Percentiles rank a stretch among this genome's conserved stretches.
These are phyloP conservation scores for Gossypium davidsonii DNA, from an alignment of 441 rosid species.

Conservation along the genomic window DNA sequence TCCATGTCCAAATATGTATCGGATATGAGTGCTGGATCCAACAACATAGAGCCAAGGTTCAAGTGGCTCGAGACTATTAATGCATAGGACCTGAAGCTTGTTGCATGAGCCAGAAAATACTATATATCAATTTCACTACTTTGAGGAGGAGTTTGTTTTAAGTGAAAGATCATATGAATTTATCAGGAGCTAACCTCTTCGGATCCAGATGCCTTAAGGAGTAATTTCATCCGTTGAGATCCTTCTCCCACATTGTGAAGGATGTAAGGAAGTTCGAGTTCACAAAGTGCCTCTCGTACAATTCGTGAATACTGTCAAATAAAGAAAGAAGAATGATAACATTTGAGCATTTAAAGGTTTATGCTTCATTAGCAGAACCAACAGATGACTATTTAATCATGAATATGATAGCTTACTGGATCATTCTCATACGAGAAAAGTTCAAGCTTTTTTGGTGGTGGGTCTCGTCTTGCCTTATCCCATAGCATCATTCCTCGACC, in stretches of 20 bases:
- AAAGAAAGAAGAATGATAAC: background rate
- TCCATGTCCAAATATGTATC: background rate
- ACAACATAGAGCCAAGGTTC: background rate
- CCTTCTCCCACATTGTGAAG: slow-evolving; percentile 74
- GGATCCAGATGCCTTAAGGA: slow-evolving; percentile 52
- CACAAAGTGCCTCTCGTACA: slow-evolving; percentile 81
- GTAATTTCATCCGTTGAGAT: slow-evolving; percentile 38
- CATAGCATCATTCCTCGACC: slow-evolving; percentile 83
- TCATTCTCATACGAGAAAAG: slow-evolving; percentile 77
- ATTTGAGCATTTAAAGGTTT: background rate
- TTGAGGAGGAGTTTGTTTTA: background rate
- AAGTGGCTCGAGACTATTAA: background rate
- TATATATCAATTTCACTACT: background rate
- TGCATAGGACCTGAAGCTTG: background rate
- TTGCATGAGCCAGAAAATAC: background rate
- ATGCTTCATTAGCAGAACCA: background rate
- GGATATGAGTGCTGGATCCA: background rate
- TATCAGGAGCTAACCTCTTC: slow-evolving; percentile 41
- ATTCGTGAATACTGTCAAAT: slow-evolving; percentile 55
- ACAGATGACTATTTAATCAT: background rate
- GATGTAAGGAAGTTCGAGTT: slow-evolving; percentile 73
- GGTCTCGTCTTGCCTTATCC: slow-evolving; percentile 51
- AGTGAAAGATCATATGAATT: background rate
- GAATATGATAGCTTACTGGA: slow-evolving; percentile 35
- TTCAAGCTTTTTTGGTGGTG: slow-evolving; percentile 57